Conservation (phyloP, 371 early-diverging fungal genomes). For the Coemansia sp. region DNA sequence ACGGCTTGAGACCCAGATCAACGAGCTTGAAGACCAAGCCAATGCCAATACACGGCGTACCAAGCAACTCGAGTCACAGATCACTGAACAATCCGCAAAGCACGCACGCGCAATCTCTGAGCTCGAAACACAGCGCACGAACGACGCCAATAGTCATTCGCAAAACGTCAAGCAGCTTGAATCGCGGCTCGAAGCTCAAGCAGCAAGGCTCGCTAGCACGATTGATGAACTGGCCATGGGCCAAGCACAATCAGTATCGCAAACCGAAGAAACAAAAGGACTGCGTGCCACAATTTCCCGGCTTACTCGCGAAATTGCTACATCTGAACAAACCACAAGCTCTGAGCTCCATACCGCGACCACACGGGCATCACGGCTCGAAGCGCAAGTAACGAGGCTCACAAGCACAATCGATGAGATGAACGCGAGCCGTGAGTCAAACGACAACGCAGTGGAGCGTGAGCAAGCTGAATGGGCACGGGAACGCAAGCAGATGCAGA, state of each 20-base stretch:
- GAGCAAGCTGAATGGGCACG: conserved; percentile 22
- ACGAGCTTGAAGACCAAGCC: conserved; percentile 12
- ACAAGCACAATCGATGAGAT: too few species aligned
- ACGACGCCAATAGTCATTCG: neutral
- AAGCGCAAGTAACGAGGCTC: neutral
- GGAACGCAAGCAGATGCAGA: conserved; percentile 39
- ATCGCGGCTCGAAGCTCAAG: conserved; percentile 2
- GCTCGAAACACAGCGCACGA: conserved; percentile 12
- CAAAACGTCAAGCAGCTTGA: conserved; percentile 19
- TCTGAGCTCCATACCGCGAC: conserved; percentile 3
- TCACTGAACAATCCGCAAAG: neutral
- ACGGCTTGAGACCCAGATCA: conserved; percentile 2
- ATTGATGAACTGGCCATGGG: too few species aligned
- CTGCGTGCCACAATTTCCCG: conserved; percentile 18
- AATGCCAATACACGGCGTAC: neutral
- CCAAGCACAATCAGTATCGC: conserved; percentile 22
- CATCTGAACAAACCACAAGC: conserved; percentile 28
- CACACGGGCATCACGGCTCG: neutral
- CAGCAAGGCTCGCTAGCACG: too few species aligned
- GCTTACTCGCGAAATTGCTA: conserved; percentile 1
- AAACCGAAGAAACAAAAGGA: conserved; percentile 20
- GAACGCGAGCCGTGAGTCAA: too few species aligned
- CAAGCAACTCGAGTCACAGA: neutral
- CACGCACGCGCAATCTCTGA: conserved; percentile 6
- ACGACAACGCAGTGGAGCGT: neutral